phyloP scores from a whole-genome alignment of 129 eudicot genomes.

The Daucus carota region DH1_v3.0 NC_030385.2:45258001-45258500 shows the following conservation, averaged over 20 bases:
- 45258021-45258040: too few species aligned
- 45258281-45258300: conserved; percentile 46
- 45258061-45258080: conserved; percentile 5
- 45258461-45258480: neutral
- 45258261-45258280: conserved; percentile 76
- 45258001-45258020: neutral
- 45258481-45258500: neutral
- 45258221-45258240: conserved; percentile 97
- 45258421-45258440: too few species aligned
- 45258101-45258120: neutral
- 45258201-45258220: conserved; percentile 97
- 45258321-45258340: conserved; percentile 55
- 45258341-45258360: neutral
- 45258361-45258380: neutral
- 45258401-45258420: too few species aligned
- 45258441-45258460: neutral
- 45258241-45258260: conserved; percentile 93
- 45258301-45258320: conserved; percentile 45
- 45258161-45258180: conserved; percentile 88
- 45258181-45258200: conserved; percentile 79
- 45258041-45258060: neutral
- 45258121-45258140: neutral
- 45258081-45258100: neutral
- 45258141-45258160: neutral
- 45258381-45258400: neutral